Evolutionary conservation across 768 basidiomycete genomes (phyloP).

Genomic region (Suillus discolor): DNA sequence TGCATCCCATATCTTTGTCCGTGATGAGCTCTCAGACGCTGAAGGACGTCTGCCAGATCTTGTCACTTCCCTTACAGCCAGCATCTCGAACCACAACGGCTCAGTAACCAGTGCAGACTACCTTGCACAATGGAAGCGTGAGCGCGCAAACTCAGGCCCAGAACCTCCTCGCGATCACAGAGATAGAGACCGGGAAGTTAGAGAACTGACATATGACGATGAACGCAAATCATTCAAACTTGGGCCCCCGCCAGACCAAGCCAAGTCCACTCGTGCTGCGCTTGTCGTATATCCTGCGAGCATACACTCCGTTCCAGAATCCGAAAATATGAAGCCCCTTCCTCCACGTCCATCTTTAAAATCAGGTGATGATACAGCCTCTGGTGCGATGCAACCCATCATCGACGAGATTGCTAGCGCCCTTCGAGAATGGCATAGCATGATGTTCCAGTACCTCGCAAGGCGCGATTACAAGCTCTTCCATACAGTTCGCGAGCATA

Average conservation of each 20-base stretch:
- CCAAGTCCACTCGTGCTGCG: conserved; percentile 70
- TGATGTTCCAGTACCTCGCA: conserved; percentile 91
- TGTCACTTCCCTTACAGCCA: conserved; percentile 54
- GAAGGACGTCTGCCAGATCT: conserved; percentile 83
- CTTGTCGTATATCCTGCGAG: conserved; percentile 75
- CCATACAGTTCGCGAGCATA: conserved; percentile 81
- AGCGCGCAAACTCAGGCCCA: conserved; percentile 29
- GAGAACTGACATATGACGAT: conserved; percentile 43
- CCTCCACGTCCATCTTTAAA: conserved; percentile 94
- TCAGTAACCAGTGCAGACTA: conserved; percentile 47
- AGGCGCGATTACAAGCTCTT: conserved; percentile 90
- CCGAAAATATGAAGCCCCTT: conserved; percentile 67
- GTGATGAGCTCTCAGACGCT: conserved; percentile 86
- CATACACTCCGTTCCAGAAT: conserved; percentile 72
- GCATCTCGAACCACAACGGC: conserved; percentile 30
- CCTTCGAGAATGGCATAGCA: conserved; percentile 91
- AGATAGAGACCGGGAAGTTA: conserved; percentile 63
- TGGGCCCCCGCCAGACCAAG: conserved; percentile 74
- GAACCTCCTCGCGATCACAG: conserved; percentile 36
- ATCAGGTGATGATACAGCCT: conserved; percentile 90
- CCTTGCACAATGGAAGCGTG: conserved; percentile 46
- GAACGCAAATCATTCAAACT: conserved; percentile 70
- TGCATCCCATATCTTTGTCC: conserved; percentile 82
- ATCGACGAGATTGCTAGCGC: conserved; percentile 98
- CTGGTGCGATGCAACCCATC: conserved; percentile 83